Base-by-base conservation (phyloP, 495 filamentous ascomycete species). In the Penicillium coprophilum region DNA sequence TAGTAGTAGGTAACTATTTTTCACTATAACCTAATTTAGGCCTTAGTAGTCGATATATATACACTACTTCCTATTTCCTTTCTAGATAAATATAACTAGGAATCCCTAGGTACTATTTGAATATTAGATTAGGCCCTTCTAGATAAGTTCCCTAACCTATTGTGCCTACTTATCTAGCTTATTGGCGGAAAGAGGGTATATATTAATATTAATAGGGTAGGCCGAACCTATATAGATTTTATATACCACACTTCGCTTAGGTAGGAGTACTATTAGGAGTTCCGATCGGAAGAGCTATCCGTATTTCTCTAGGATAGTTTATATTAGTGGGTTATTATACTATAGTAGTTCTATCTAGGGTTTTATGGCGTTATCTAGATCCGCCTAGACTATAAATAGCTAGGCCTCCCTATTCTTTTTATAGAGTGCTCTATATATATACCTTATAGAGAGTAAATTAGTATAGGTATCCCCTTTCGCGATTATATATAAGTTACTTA, bases 321-420 rank as follows among this genome's bases (percentile, higher is more conserved):
- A 31, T 31, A 31, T 0, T 31, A 9, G 3, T 10, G 4, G 30
- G 9, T 31, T 31, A 3, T 31, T 31, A 11, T 31, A 11, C 1
- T 31, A 11, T 31, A 31, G 30, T 31, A 31, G 30, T 1, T 11
- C 10, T 2, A 10, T 11, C 0, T 31, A 31, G 1, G 12, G 10
- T 0, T 0, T 2, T 0, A 2, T 11, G 4, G 7, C 4, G 2
- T 31, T 10, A 2, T 31, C 4, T 2, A 4, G 9, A 2, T 10
- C 12, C 9, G 30, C 30, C 4, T 11, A 11, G 0, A 31, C 9
- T 31, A 31, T 31, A 31, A 31, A 11, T 0, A 31, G 30, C 9
- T 11, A 11, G 3, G 7, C 4, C 4, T 31, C 2, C 3, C 10
- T 31, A 31, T 31, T 31, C 12, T 11, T 2, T 4, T 31, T 31